Evolutionary conservation across 805 yeast species (phyloP), one percentile per base, ranked within the genome.

Genomic region (Starmerella cellae): DNA sequence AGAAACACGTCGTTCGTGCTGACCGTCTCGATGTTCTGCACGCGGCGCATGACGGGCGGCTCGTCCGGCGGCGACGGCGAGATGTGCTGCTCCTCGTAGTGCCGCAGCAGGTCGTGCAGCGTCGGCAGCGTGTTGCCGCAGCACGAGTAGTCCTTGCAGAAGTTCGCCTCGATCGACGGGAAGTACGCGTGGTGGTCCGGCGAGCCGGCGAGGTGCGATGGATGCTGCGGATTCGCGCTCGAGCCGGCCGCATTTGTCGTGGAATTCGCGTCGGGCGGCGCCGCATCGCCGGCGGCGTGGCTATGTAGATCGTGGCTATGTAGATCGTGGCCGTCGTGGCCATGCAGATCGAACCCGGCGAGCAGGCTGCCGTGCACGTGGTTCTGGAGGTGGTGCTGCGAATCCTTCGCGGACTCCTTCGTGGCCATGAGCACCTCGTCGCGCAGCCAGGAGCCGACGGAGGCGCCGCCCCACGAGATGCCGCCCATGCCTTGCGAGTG

Each of bases 401-500:
- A 28, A 9, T 27, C 48, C 55, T 38, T 21, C 4, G 23, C 4
- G 19, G 11, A 5, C 21, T 52, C 45, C 42, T 44, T 37, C 31
- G 53, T 51, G 43, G 57, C 54, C 44, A 56, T 50, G 54, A 60
- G 49, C 37, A 58, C 61, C 60, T 88, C 98, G 60, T 88, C 97
- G 57, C 85, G 81, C 20, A 88, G 67, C 98, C 98, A 88, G 14
- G 91, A 78, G 13, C 96, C 96, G 24, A 88, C 85, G 22, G 94
- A 80, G 44, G 87, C 75, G 2, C 94, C 85, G 19, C 97, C 97
- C 95, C 96, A 88, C 8, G 94, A 79, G 27, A 88, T 82, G 37
- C 97, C 98, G 35, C 97, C 97, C 79, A 91, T 82, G 10, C 97
- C 97, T 59, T 84, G 95, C 2, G 95, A 80, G 60, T 88, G 97